Evolutionary conservation across 495 filamentous ascomycete genomes (phyloP).

Genomic region (Penicillium mononematosum): DNA sequence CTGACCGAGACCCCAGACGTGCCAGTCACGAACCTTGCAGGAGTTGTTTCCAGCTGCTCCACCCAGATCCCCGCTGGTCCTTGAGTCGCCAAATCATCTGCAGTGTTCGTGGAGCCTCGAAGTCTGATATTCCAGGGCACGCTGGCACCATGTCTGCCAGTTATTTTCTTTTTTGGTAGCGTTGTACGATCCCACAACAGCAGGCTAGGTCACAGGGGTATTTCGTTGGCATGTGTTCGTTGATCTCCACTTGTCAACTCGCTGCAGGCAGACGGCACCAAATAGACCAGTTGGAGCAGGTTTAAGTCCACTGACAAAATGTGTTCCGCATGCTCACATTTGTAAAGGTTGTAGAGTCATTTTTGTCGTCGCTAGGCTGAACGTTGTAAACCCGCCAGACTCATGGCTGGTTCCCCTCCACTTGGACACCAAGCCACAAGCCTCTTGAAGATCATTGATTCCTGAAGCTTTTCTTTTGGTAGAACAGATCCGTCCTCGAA

Average conservation of each 20-base stretch:
- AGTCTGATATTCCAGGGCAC: not conserved
- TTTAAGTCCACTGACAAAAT: conserved; percentile 6
- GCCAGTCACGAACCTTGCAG: not conserved
- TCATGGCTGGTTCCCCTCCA: conserved; percentile 13
- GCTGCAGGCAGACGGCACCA: not conserved
- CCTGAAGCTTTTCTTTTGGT: conserved; percentile 75
- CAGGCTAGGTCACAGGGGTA: not conserved
- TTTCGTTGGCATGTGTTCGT: not conserved
- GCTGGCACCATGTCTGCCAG: not conserved
- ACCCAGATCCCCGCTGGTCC: not conserved
- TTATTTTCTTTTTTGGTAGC: not conserved
- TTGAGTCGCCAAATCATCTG: not conserved
- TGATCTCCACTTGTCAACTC: not conserved
- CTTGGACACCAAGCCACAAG: conserved; percentile 18
- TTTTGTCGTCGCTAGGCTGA: conserved; percentile 8
- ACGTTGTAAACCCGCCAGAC: conserved; percentile 5
- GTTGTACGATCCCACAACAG: not conserved
- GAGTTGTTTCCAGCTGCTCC: not conserved
- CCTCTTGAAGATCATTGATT: conserved; percentile 53
- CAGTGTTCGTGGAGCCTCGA: not conserved
- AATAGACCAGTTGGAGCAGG: conserved; percentile 9
- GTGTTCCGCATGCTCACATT: not conserved
- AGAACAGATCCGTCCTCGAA: conserved; percentile 91
- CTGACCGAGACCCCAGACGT: not conserved
- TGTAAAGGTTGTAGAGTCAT: conserved; percentile 5